Conservation (phyloP, 2,329 filamentous ascomycete species). For the Drechslera avenae region DNA sequence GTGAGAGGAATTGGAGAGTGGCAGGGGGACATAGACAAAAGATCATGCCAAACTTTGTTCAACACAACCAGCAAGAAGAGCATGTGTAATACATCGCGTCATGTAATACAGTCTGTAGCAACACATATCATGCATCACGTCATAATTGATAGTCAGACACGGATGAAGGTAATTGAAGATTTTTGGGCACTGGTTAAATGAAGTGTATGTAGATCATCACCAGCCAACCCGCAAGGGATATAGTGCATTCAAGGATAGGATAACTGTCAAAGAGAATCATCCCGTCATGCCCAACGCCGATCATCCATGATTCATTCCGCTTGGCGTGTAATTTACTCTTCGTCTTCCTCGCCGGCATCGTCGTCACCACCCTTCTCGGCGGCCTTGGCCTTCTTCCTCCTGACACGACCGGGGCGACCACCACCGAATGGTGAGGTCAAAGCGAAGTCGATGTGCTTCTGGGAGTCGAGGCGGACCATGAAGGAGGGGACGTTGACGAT, state of each 20-base stretch:
- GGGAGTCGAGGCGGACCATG: constrained; percentile 99
- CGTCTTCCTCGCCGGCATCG: constrained; percentile 89
- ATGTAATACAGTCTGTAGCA: neutral
- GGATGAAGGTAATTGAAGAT: constrained; percentile 41
- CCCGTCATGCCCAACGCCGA: constrained; percentile 46
- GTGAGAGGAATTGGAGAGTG: too few species aligned
- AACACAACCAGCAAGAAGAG: too few species aligned
- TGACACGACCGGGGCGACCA: constrained; percentile 94
- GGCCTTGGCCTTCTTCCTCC: constrained; percentile 99
- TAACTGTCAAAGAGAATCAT: constrained; percentile 38
- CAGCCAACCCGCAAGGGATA: constrained; percentile 38
- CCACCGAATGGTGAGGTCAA: constrained; percentile 97
- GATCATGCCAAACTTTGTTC: too few species aligned
- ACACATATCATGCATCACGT: neutral
- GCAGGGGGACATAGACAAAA: too few species aligned
- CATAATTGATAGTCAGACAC: constrained; percentile 3
- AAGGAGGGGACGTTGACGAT: constrained; percentile 99
- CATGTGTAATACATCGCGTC: neutral
- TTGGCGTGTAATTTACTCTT: constrained; percentile 56
- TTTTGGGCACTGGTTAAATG: constrained; percentile 43
- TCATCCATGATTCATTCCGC: constrained; percentile 43
- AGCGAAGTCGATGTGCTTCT: constrained; percentile 99
- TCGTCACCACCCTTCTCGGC: constrained; percentile 82
- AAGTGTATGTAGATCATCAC: constrained; percentile 34
- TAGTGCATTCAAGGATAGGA: constrained; percentile 38